These are phyloP conservation scores for Nakaseomyces sp. DNA, from an alignment of 1,139 yeast genomes.

Conservation along the genomic window DNA sequence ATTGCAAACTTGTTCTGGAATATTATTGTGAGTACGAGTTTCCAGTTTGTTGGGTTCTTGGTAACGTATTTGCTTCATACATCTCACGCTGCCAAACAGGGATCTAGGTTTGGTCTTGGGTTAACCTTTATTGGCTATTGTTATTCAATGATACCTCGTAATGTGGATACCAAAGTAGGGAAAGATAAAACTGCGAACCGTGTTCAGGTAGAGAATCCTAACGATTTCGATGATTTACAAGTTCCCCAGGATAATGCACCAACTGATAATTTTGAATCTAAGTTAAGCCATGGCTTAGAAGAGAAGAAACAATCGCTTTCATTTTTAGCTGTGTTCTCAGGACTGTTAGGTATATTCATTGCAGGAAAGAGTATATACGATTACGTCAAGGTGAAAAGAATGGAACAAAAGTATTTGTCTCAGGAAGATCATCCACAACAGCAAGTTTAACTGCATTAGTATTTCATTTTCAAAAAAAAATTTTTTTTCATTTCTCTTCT, in stretches of 20 bases:
- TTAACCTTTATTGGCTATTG: slow-evolving; percentile 75
- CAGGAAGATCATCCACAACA: slow-evolving; percentile 10
- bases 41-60: slow-evolving; percentile 89
- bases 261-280: slow-evolving; percentile 40
- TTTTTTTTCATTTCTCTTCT: neutral
- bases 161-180: slow-evolving; percentile 30
- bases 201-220: slow-evolving; percentile 47
- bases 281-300: slow-evolving; percentile 35
- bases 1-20: slow-evolving; percentile 85
- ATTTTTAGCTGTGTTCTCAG: slow-evolving; percentile 21
- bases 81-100: slow-evolving; percentile 95
- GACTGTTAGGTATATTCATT: slow-evolving; percentile 54
- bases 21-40: slow-evolving; percentile 74
- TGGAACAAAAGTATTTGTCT: slow-evolving; percentile 40
- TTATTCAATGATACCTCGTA: slow-evolving; percentile 56
- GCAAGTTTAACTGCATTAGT: neutral
- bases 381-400: slow-evolving; percentile 64
- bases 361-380: slow-evolving; percentile 60
- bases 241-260: slow-evolving; percentile 9
- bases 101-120: slow-evolving; percentile 90
- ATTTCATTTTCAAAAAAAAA: neutral
- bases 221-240: slow-evolving; percentile 41
- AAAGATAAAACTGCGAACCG: slow-evolving; percentile 30
- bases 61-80: slow-evolving; percentile 87
- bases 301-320: slow-evolving; percentile 36